Conservation (phyloP, 495 filamentous ascomycete genomes). For the Hypoxylon fragiforme region DNA sequence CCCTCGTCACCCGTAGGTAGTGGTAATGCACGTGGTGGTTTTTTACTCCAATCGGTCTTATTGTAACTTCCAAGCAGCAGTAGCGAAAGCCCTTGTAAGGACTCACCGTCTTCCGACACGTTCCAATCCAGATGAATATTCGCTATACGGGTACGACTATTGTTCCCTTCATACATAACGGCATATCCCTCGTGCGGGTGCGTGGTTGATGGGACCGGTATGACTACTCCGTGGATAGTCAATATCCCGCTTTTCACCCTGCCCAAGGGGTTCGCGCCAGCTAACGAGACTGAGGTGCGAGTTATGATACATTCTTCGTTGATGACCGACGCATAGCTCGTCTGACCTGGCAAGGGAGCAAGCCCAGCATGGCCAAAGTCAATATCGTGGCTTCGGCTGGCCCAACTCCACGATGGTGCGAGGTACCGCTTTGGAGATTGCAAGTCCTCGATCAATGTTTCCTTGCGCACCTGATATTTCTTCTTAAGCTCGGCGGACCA, state of each 20-base stretch:
- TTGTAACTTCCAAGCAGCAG: conserved; percentile 8
- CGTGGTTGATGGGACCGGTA: background rate
- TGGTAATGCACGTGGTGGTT: background rate
- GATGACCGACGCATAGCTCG: background rate
- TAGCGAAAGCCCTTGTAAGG: background rate
- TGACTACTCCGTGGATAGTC: background rate
- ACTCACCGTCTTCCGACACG: background rate
- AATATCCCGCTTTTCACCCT: background rate
- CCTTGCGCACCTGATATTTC: background rate
- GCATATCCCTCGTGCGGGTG: background rate
- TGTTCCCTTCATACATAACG: background rate
- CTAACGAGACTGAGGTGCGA: background rate
- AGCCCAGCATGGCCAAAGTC: background rate
- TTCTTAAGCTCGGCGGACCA: background rate
- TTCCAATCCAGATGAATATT: conserved; percentile 7
- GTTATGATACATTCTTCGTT: background rate
- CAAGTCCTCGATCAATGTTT: background rate
- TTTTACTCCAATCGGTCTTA: background rate
- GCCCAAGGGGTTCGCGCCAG: background rate
- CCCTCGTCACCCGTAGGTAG: background rate
- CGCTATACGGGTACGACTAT: background rate
- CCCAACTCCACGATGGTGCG: conserved; percentile 13
- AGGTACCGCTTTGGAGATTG: background rate
- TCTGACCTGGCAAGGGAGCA: background rate
- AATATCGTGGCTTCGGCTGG: background rate